These are phyloP conservation scores for Claviceps pusilla DNA, from an alignment of 2,329 filamentous ascomycete genomes.

Conservation along the genomic window DNA sequence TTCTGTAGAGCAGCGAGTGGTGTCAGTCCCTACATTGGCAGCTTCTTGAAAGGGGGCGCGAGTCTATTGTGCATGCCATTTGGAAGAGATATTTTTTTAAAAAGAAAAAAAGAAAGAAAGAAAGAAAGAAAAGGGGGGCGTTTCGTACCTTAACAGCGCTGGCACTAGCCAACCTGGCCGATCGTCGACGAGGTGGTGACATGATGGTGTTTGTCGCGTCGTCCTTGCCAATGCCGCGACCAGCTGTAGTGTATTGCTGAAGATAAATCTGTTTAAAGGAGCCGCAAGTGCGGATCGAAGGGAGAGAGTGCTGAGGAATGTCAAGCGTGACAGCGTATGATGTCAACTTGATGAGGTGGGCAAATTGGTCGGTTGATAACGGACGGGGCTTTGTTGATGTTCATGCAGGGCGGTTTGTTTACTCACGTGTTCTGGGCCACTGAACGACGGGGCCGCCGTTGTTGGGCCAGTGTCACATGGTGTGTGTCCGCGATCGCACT, in stretches of 20 bases:
- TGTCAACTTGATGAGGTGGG: constrained; percentile 7
- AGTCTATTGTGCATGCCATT: neutral
- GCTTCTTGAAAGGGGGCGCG: neutral
- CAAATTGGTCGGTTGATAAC: neutral
- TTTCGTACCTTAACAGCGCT: constrained; percentile 21
- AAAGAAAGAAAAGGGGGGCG: constrained; percentile 1
- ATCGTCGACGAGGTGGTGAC: constrained; percentile 29
- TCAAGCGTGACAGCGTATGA: constrained; percentile 4
- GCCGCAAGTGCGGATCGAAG: constrained; percentile 2
- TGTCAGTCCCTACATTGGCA: constrained; percentile 1
- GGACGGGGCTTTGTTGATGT: constrained; percentile 8
- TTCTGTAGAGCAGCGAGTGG: constrained; percentile 7
- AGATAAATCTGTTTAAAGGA: neutral
- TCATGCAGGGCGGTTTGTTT: constrained; percentile 13
- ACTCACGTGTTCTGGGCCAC: constrained; percentile 7
- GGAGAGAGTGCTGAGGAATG: constrained; percentile 6
- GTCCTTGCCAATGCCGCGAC: neutral
- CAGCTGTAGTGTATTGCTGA: neutral
- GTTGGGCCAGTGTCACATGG: neutral
- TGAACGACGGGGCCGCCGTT: neutral
- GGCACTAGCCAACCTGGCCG: constrained; percentile 27
- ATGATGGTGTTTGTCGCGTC: constrained; percentile 13
- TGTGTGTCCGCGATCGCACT: fast-evolving
- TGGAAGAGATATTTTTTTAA: constrained; percentile 2
- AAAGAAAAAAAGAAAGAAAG: neutral